Evolutionary conservation across 140 eudicot genomes (phyloP).

Genomic region (Artemisia princeps): DNA sequence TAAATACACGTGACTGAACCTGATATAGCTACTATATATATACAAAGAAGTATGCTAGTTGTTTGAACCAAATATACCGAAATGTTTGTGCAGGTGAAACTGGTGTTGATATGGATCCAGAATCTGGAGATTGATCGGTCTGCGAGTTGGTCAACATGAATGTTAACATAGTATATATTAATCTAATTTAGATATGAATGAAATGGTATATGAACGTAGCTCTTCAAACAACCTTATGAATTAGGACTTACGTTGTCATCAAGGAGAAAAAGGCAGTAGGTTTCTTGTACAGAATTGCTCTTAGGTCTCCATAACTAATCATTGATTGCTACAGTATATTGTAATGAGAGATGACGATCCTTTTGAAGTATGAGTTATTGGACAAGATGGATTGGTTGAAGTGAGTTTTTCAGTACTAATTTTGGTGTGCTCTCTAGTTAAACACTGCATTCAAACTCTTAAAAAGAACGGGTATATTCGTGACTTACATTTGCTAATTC

Average conservation of each 20-base stretch:
- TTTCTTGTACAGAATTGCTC: not conserved
- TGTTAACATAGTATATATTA: not conserved
- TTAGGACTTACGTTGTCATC: not conserved
- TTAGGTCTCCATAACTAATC: not conserved
- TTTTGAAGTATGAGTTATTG: not conserved
- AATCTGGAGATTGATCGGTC: slow-evolving; percentile 3
- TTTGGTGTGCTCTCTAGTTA: not conserved
- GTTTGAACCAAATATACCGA: slow-evolving; percentile 2
- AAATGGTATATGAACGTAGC: too few relatives aligned
- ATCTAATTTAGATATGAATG: not conserved
- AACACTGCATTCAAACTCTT: not conserved
- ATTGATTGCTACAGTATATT: not conserved
- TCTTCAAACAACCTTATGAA: too few relatives aligned
- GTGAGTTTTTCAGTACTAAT: not conserved
- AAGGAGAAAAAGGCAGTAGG: not conserved
- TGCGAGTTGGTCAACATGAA: not conserved
- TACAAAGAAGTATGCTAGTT: not conserved
- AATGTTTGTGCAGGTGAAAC: slow-evolving; percentile 12
- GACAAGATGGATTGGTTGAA: not conserved
- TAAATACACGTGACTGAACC: not conserved
- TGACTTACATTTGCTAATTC: too few relatives aligned
- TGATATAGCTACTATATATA: too few relatives aligned
- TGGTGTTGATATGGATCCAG: slow-evolving; percentile 14
- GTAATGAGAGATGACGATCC: not conserved
- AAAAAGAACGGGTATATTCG: too few relatives aligned